These are phyloP conservation scores for Racocetra persica DNA, from an alignment of 371 early-diverging fungal species.

Conservation along the genomic window DNA sequence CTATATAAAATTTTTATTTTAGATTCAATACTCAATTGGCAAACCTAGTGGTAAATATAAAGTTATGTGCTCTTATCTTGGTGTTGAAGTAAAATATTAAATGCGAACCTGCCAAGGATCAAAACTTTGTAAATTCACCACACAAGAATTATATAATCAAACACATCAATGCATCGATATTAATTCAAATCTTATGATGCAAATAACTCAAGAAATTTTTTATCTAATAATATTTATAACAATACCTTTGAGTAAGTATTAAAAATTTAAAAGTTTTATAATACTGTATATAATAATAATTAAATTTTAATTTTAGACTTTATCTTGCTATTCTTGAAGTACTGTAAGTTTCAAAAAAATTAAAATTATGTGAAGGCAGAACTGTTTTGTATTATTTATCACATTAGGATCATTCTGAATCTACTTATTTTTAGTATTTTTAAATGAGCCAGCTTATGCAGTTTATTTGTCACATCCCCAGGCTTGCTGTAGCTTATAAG, in stretches of 20 bases:
- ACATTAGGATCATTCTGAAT: no score
- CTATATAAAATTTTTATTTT: no score
- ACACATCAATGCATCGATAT: no score
- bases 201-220: not conserved
- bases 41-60: conserved; percentile 2
- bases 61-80: not conserved
- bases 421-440: no score
- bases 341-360: no score
- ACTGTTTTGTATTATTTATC: no score
- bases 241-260: conserved; percentile 23
- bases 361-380: no score
- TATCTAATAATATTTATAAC: not conserved
- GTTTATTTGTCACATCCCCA: no score
- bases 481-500: no score
- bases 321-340: not conserved
- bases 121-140: conserved; percentile 10
- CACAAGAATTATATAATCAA: not conserved
- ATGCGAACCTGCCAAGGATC: conserved; percentile 22
- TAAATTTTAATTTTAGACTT: conserved; percentile 1
- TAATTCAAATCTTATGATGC: not conserved
- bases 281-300: not conserved
- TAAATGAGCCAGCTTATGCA: no score
- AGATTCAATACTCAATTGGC: conserved; percentile 26
- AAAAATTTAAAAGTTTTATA: not conserved
- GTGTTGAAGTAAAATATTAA: not conserved